Percentiles rank a stretch among this genome's conserved stretches.
Evolutionary conservation across 2,329 filamentous ascomycete genomes (phyloP).

Genomic region (Diaporthe sp.): DNA sequence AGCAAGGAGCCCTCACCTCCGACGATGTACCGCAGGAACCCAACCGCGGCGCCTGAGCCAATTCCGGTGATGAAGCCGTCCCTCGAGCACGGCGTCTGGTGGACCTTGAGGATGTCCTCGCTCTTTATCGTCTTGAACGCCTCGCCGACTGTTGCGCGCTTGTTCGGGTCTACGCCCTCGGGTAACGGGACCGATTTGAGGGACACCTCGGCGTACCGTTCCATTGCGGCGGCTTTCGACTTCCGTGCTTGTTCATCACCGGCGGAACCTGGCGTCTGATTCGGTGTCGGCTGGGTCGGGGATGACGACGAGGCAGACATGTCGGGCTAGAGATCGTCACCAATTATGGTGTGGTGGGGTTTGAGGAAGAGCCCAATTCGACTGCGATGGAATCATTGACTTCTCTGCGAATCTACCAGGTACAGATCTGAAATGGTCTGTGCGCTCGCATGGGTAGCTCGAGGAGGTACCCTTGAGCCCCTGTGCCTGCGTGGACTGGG

Average conservation of each 20-base stretch:
- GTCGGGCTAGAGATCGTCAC: conserved; percentile 5
- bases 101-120: conserved; percentile 77
- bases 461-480: not conserved
- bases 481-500: conserved; percentile 2
- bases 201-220: conserved; percentile 35
- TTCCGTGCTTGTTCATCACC: not conserved
- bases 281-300: not conserved
- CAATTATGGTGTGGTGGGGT: not conserved
- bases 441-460: conserved; percentile 31
- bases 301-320: conserved; percentile 25
- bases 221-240: conserved; percentile 32
- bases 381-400: conserved; percentile 15
- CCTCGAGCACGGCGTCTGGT: conserved; percentile 85
- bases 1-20: conserved; percentile 66
- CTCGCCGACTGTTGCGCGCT: conserved; percentile 59
- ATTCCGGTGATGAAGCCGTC: conserved; percentile 88
- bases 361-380: not conserved
- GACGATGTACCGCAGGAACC: conserved; percentile 78
- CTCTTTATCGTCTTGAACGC: conserved; percentile 74
- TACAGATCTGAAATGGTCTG: conserved; percentile 28
- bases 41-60: conserved; percentile 79
- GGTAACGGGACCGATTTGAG: conserved; percentile 34
- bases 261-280: not conserved
- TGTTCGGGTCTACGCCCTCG: conserved; percentile 34
- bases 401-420: conserved; percentile 5